Evolutionary conservation across 1,139 yeast genomes (phyloP), one percentile per base, ranked within the genome.

Genomic region (Hemisphaericaspora subhashii): DNA sequence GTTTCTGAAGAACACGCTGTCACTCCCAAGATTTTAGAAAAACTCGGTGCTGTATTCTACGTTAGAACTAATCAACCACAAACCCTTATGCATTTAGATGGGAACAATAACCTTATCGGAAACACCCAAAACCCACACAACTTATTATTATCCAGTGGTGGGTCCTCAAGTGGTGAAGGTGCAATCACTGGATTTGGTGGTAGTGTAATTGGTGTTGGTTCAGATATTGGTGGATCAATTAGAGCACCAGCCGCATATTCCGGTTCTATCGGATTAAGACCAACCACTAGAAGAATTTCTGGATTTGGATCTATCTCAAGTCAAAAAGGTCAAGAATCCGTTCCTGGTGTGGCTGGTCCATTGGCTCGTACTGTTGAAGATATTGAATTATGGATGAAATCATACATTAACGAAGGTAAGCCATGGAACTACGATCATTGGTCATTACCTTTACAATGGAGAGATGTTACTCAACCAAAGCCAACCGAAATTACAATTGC

Each of bases 101-200:
- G 72, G 8, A 58, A 60, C 46, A 71, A 72, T 50, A 71, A 71
- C 50, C 48, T 64, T 42, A 60, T 57, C 34, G 77, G 77, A n/a
- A 50, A 54, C 15, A 49, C 70, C 13, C 58, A 58, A 44, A 66
- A 67, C 46, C 77, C 77, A 8, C 60, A 47, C 54, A 71, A 72
- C 49, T 51, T 68, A 51, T 50, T 57, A 7, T 65, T 72, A 45
- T 58, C 74, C 4, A 55, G 74, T 3, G 77, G 77, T 45, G 94
- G 94, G 9, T 81, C 88, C 0, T 81, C 88, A 1, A 81, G 86
- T 24, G 94, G 94, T 49, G 92, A 84, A 58, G 89, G 90, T 48
- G 77, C 89, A 0, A 58, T 81, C 48, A 78, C 81, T 33, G 79
- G 76, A 1, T 76, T 81, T 60, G 83, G 80, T 34, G 88, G 83